Evolutionary conservation across 352 stramenopile species (phyloP).

Genomic region (Blastocystis sp.): DNA sequence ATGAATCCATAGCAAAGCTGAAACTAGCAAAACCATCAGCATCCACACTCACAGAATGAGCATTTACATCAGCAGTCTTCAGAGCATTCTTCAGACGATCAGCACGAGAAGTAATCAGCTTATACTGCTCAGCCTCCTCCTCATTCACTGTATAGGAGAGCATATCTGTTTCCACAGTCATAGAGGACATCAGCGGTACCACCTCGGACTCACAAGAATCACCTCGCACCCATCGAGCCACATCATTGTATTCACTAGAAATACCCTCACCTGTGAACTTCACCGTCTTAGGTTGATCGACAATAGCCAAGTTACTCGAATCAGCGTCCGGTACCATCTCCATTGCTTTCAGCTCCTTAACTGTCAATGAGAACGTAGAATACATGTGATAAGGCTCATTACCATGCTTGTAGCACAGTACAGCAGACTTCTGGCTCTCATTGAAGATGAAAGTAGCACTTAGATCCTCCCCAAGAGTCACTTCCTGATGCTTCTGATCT

Average conservation of each 20-base stretch:
- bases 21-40: not conserved
- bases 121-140: not conserved
- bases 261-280: constrained; percentile 44
- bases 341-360: not conserved
- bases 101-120: not conserved
- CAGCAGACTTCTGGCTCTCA: not conserved
- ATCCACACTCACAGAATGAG: constrained; percentile 29
- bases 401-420: constrained; percentile 35
- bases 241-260: not conserved
- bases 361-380: not conserved
- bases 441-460: constrained; percentile 41
- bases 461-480: not conserved
- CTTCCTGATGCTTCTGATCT: not conserved
- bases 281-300: constrained; percentile 45
- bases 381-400: constrained; percentile 15
- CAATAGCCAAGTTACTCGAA: constrained; percentile 27
- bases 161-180: not conserved
- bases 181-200: constrained; percentile 39
- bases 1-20: constrained; percentile 51
- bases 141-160: not conserved
- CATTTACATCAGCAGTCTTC: not conserved
- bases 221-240: constrained; percentile 57
- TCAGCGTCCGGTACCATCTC: not conserved
- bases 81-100: constrained; percentile 18
- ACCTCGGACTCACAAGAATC: constrained; percentile 43